Conservation (phyloP, 345 rosid genomes). For the Streptanthus diversifolius region DNA sequence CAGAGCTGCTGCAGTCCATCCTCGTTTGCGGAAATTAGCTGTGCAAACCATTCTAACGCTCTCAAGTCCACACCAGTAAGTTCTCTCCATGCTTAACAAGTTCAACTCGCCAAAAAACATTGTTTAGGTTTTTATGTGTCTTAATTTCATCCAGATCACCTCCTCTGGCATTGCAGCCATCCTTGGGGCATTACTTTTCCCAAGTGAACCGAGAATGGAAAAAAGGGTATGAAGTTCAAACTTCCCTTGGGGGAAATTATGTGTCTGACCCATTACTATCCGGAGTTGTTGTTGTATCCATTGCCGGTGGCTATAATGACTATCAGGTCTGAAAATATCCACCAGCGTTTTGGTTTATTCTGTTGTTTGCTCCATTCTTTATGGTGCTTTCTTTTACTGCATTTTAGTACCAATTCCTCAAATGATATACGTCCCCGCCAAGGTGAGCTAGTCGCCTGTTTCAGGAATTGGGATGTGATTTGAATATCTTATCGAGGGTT, state of each 20-base stretch:
- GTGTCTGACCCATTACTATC: constrained; percentile 66
- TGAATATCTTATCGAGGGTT: not conserved
- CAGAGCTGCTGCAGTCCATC: constrained; percentile 91
- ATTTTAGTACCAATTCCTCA: not conserved
- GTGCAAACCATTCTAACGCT: constrained; percentile 89
- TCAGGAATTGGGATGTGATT: not conserved
- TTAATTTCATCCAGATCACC: constrained; percentile 72
- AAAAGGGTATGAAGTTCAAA: constrained; percentile 64
- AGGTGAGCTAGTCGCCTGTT: too few species aligned
- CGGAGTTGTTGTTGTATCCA: constrained; percentile 71
- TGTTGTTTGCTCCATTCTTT: constrained; percentile 3
- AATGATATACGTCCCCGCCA: too few species aligned
- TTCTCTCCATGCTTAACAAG: constrained; percentile 25
- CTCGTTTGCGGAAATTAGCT: constrained; percentile 67
- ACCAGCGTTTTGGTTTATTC: not conserved
- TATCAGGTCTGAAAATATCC: constrained; percentile 59
- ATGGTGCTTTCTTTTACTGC: constrained; percentile 5
- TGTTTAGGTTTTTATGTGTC: constrained; percentile 28
- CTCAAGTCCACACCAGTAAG: constrained; percentile 97
- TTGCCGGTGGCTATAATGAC: constrained; percentile 89
- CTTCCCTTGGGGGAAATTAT: constrained; percentile 46
- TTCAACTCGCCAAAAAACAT: constrained; percentile 14
- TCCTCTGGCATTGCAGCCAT: constrained; percentile 96
- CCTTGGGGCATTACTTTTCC: constrained; percentile 80
- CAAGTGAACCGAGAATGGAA: constrained; percentile 80